Base-by-base conservation (phyloP, 2,329 filamentous ascomycete genomes). In the Calonectria pseudoturangicola region DNA sequence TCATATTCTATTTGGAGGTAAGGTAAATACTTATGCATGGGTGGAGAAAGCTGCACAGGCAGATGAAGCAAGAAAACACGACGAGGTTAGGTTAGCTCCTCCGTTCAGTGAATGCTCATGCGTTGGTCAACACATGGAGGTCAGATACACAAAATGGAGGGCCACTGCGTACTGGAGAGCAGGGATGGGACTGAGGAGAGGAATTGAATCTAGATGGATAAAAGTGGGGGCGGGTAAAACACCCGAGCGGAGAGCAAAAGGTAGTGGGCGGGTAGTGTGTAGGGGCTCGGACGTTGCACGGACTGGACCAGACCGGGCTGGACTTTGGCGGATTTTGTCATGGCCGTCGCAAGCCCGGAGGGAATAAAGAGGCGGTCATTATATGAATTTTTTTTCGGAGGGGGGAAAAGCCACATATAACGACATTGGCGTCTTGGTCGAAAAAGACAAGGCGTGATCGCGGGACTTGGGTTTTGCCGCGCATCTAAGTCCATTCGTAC, bases 221-320 rank as follows among this genome's bases (percentile, higher is more conserved):
- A 47, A 74, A 71, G 71, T 51, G 64, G 41, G 13, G 28, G 70
- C 64, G 68, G 74, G 62, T 48, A 72, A 72, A 62, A 71, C 64
- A 8, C 48, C 63, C 64, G 64, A 58, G 41, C 21, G 33, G 66
- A 68, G 65, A 41, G 36, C 21, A 28, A 21, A 41, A 16, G 25
- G 27, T 28, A 56, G 47, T 43, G 33, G 15, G 33, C 33, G 51
- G 51, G 21, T 54, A 45, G 36, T 41, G 48, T 21, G 64, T 3
- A 54, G 36, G 47, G 64, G 21, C 33, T 66, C 64, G 48, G 64
- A 56, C 48, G 27, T 56, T 48, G 66, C 66, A 68, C 66, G 27
- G 66, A 62, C 66, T 43, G 25, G 50, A 25, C 58, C 45, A 36
- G 58, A 15, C n/a, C 41, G 15, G 54, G 54, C 54, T 41, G 7